Conservation (phyloP, 192 early-diverging fungal genomes). For the Kickxella alabastrina region DNA sequence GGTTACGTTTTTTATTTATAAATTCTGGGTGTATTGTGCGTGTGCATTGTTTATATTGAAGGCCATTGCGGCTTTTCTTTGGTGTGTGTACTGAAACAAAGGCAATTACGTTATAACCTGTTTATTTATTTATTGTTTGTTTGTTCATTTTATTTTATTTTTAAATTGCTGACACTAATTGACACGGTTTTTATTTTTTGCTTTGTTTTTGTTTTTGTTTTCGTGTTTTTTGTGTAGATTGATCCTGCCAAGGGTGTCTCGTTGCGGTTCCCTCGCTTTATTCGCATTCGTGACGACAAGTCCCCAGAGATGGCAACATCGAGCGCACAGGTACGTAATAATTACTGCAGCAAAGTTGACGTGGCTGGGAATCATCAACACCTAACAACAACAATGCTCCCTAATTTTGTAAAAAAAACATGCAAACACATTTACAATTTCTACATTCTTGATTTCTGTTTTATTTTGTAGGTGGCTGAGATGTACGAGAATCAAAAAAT, state of each 20-base stretch:
- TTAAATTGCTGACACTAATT: not conserved
- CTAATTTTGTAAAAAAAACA: too few relatives aligned
- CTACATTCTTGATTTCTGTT: not conserved
- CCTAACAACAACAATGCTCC: too few relatives aligned
- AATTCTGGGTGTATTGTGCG: too few relatives aligned
- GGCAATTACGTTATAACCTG: too few relatives aligned
- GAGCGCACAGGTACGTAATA: conserved; percentile 66
- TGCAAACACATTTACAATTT: not conserved
- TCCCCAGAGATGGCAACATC: conserved; percentile 86
- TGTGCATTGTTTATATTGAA: too few relatives aligned
- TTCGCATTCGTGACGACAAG: conserved; percentile 95
- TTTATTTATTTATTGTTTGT: too few relatives aligned
- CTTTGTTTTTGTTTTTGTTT: conserved; percentile 4
- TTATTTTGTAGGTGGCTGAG: conserved; percentile 47
- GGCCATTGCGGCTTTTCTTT: too few relatives aligned
- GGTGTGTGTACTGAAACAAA: too few relatives aligned
- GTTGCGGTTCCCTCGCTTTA: conserved; percentile 95
- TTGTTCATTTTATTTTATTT: too few relatives aligned
- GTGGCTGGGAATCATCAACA: too few relatives aligned
- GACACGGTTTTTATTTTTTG: not conserved
- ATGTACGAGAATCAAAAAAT: conserved; percentile 57
- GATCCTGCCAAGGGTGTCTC: conserved; percentile 88
- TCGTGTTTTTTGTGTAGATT: conserved; percentile 43
- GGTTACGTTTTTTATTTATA: not conserved
- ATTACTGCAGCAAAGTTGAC: not conserved